Base-by-base conservation (phyloP, 495 filamentous ascomycete genomes). In the Aspergillus saccharolyticus region DNA sequence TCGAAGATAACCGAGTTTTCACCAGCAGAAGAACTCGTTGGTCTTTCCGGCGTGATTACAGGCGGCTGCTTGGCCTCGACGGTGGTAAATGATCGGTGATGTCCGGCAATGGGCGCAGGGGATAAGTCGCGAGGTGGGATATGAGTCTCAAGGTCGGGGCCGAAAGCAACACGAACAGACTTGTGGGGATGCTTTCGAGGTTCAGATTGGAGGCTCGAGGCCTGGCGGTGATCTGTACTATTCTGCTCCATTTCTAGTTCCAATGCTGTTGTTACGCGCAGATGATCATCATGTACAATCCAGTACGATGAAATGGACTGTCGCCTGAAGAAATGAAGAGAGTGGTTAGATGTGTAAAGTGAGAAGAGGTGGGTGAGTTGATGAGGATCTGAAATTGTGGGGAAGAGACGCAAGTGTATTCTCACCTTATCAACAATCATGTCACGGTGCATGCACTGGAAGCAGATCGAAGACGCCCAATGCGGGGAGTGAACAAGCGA, bases 121-220 rank as follows among this genome's bases (percentile, higher is more conserved):
- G 74, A 78, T 54, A 61, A 60, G 22, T 76, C 73, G 59, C 74
- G 76, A 25, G 74, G 55, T 49, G 76, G 72, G 39, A 75, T 74
- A 18, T 70, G 68, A 3, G 72, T 75, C 62, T 78, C 74, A 28
- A 76, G 53, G 15, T 74, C 74, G 2, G 74, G 73, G 44, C 72
- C 76, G 58, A 78, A 78, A 9, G 74, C 74, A 24, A 78, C 76
- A 49, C 76, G 73, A 22, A 70, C 76, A 6, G 73, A 72, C 60
- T 72, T 77, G 44, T 65, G 61, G 19, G 57, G 63, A 46, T 55
- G 70, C 52, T 65, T 74, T 55, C 75, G 72, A 50, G 72, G 63
- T 64, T 72, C 70, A 25, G 61, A 56, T 20, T 67, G 64, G 49
- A 63, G 60, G 59, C 67, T 74, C 25, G 67, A 56, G 45, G 65